A percentile compares a stretch with the other conserved stretches of the same genome.
Evolutionary conservation across 768 basidiomycete genomes (phyloP).

Genomic region (Tricholoma matsutake): DNA sequence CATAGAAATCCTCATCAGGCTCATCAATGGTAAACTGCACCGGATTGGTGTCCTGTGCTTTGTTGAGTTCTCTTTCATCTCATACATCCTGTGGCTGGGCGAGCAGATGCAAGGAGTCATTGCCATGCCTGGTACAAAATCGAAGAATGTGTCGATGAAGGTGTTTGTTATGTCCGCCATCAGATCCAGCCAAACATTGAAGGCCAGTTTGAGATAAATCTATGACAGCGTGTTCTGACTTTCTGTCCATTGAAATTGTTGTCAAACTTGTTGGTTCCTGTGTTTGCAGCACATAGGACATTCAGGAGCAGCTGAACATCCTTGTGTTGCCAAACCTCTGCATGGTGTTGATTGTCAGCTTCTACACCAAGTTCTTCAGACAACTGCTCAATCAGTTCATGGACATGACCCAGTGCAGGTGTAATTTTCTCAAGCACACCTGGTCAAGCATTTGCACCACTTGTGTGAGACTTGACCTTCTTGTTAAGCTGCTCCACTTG

Average conservation of each 20-base stretch:
- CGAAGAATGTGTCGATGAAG: not conserved
- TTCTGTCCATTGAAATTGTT: not conserved
- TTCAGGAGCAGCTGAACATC: not conserved
- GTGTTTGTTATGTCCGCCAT: not conserved
- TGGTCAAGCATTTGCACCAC: not conserved
- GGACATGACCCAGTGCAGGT: not conserved
- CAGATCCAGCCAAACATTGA: not conserved
- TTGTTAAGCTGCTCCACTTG: slow-evolving; percentile 23
- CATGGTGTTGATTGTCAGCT: not conserved
- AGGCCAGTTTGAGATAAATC: not conserved
- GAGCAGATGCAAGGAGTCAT: not conserved
- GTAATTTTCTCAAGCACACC: not conserved
- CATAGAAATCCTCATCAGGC: not conserved
- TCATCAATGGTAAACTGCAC: not conserved
- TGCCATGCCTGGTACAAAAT: not conserved
- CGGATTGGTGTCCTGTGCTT: not conserved
- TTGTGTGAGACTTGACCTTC: slow-evolving; percentile 13
- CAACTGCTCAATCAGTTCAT: not conserved
- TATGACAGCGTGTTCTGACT: not conserved
- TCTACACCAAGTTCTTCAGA: not conserved
- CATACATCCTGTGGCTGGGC: not conserved
- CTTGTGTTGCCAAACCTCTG: not conserved
- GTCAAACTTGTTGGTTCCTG: no score
- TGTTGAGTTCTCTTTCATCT: not conserved
- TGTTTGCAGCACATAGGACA: not conserved